Base-by-base conservation (phyloP, 768 basidiomycete species). In the Mycena metata region DNA sequence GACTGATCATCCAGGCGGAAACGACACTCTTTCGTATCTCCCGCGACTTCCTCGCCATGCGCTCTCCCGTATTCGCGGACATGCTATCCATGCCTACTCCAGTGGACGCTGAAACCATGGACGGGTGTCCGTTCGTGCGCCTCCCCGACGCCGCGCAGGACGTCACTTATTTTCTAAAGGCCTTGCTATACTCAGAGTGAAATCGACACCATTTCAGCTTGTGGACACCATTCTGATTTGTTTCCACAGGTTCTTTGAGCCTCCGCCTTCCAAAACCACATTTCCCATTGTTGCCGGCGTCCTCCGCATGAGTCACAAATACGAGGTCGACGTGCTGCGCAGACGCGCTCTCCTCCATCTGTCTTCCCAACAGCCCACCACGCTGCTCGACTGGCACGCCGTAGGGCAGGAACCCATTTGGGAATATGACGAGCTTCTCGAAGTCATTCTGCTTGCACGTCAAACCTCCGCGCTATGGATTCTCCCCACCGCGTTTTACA, bases 111-210 rank as follows among this genome's bases (percentile, higher is more conserved):
- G 66, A 67, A 1, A 51, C 33, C 5, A 26, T 62, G 35, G 66
- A 71, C 5, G 69, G 65, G 6, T 71, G 69, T 36, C 69, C 66
- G 2, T 51, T 71, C 9, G 69, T 71, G 15, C n/a, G 17, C 24
- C 23, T 70, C 2, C 64, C 69, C 54, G 51, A 69, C 9, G 58
- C 61, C n/a, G n/a, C n/a, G n/a, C n/a, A n/a, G n/a, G n/a, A n/a
- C n/a, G n/a, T n/a, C n/a, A n/a, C n/a, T n/a, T n/a, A n/a, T n/a
- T n/a, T n/a, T n/a, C n/a, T n/a, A n/a, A n/a, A n/a, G n/a, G n/a
- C n/a, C n/a, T n/a, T n/a, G n/a, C n/a, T n/a, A n/a, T n/a, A n/a
- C n/a, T n/a, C n/a, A n/a, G n/a, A n/a, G n/a, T n/a, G n/a, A n/a
- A n/a, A n/a, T n/a, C n/a, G n/a, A n/a, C n/a, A n/a, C n/a, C n/a